Evolutionary conservation across 1,284 basidiomycete species (phyloP).

Genomic region (Amylostereum chailletii): DNA sequence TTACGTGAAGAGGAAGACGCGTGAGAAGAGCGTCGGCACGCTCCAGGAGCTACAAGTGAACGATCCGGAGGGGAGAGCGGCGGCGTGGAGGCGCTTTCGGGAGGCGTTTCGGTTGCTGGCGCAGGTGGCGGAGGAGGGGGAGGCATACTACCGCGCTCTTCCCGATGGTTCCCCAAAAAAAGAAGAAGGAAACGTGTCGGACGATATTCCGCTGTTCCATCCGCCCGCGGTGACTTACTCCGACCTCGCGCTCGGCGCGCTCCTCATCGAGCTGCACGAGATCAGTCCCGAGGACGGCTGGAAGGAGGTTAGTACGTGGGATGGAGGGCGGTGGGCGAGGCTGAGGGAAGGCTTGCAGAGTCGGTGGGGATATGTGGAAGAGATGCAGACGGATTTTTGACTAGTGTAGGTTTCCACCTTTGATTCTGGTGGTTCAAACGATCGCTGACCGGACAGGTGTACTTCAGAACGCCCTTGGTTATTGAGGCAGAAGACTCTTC

Average conservation of each 20-base stretch:
- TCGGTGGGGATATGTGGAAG: not conserved
- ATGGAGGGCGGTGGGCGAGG: not conserved
- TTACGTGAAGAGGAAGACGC: conserved; percentile 6
- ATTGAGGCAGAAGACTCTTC: no score
- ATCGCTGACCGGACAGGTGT: no score
- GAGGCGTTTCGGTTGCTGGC: not conserved
- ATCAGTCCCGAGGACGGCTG: not conserved
- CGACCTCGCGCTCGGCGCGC: not conserved
- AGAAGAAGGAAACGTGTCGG: not conserved
- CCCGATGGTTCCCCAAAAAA: no score
- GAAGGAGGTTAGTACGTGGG: not conserved
- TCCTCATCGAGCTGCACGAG: not conserved
- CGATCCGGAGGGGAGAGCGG: not conserved
- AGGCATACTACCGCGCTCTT: not conserved
- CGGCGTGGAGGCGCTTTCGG: not conserved
- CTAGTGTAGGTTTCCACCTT: not conserved
- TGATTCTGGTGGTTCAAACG: no score
- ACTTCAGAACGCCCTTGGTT: no score
- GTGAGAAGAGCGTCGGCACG: not conserved
- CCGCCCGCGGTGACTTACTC: not conserved
- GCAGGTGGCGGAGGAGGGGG: not conserved
- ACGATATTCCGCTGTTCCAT: not conserved
- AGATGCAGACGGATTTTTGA: not conserved
- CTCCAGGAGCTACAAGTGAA: conserved; percentile 1
- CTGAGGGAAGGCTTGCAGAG: not conserved